Evolutionary conservation across 495 filamentous ascomycete species (phyloP), one percentile per base, ranked within the genome.

Genomic region (Tuber indicum): DNA sequence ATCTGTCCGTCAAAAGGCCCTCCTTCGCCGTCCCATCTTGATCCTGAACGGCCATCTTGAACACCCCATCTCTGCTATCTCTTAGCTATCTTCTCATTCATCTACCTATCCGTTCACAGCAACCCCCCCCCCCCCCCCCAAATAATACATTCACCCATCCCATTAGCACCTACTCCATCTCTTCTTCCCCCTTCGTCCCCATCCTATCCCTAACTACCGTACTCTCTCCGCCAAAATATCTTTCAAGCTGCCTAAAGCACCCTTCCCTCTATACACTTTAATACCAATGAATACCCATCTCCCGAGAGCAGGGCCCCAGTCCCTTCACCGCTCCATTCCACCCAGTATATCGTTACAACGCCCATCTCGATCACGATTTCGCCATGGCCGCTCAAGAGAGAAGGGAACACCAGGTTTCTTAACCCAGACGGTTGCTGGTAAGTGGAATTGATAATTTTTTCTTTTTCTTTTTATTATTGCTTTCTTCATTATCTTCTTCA

Each of bases 201-300:
- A 42, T 45, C 9, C 44, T 45, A 14, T 12, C 70, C 19, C 12
- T 5, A 23, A 41, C 39, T 41, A 41, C 39, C 39, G 39, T 45
- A 72, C 36, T 42, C 71, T 45, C 36, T 39, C 32, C 71, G 12
- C 71, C 41, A 42, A 72, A 72, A 42, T 42, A 42, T 43, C n/a
- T 43, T 6, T 72, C 71, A 42, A 32, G 21, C 26, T 66, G 26
- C 26, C 26, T 58, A n/a, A n/a, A 58, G 21, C 23, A 21, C 70
- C n/a, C 10, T 45, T n/a, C 36, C 6, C 14, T 45, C 32, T 45
- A 42, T 36, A n/a, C 71, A 5, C 36, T 72, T 58, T 79, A 45
- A 72, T 80, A 36, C 77, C 77, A 73, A 82, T 82, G 81, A 82
- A 74, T 73, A 80, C 78, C 52, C 78, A 80, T 72, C 70, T 80